A percentile compares a stretch with the other conserved stretches of the same genome.
Conservation (phyloP, 2,329 filamentous ascomycete species). For the Aspergillus amoenus region DNA sequence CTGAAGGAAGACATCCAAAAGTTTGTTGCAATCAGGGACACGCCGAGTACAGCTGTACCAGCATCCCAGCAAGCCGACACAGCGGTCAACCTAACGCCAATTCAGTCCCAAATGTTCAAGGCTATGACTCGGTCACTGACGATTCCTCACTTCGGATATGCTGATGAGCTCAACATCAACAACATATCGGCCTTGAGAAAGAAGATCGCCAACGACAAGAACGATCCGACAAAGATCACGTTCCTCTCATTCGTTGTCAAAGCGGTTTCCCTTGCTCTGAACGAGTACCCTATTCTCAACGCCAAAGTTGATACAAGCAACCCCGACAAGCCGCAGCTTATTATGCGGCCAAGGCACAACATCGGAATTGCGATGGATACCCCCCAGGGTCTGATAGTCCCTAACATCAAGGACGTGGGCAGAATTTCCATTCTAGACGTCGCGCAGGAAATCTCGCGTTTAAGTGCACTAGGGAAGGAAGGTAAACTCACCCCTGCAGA, state of each 20-base stretch:
- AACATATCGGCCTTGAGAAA: conserved; percentile 69
- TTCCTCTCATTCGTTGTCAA: conserved; percentile 96
- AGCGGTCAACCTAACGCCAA: conserved; percentile 67
- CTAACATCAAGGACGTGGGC: conserved; percentile 83
- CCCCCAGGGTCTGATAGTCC: conserved; percentile 81
- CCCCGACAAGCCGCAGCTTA: conserved; percentile 67
- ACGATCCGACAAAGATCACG: conserved; percentile 67
- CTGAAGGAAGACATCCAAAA: conserved; percentile 86
- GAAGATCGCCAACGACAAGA: conserved; percentile 65
- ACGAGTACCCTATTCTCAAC: conserved; percentile 83
- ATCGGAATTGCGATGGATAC: conserved; percentile 97
- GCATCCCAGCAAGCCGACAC: conserved; percentile 65
- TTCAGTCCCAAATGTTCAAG: conserved; percentile 95
- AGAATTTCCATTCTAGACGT: conserved; percentile 74
- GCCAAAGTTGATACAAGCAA: conserved; percentile 69
- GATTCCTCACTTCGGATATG: conserved; percentile 95
- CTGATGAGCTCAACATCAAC: conserved; percentile 83
- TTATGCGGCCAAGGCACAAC: conserved; percentile 83
- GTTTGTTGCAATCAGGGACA: conserved; percentile 59
- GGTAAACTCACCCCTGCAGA: conserved; percentile 75
- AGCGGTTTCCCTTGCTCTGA: conserved; percentile 81
- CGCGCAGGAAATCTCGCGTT: conserved; percentile 69
- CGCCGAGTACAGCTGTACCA: conserved; percentile 33
- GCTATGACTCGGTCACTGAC: conserved; percentile 87
- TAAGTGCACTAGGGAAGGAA: conserved; percentile 70